A percentile compares a stretch with the other conserved stretches of the same genome.
These are phyloP conservation scores for Priceomyces fermenticarens DNA, from an alignment of 805 yeast genomes.

Conservation along the genomic window DNA sequence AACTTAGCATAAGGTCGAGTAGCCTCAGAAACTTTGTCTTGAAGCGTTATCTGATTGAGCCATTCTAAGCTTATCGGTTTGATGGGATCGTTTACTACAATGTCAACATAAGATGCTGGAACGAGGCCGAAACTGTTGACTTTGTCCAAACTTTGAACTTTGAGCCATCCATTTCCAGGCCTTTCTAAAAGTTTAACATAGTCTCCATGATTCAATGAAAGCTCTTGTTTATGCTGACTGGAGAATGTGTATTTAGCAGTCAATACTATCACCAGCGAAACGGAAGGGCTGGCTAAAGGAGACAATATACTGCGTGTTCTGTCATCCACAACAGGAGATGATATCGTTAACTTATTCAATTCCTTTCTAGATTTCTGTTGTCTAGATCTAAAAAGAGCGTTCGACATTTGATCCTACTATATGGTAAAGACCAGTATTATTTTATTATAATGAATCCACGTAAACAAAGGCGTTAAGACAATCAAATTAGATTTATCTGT, in stretches of 20 bases:
- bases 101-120: slow-evolving; percentile 39
- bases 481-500: too few relatives aligned
- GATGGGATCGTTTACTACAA: slow-evolving; percentile 35
- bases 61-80: slow-evolving; percentile 31
- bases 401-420: slow-evolving; percentile 13
- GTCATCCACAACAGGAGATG: slow-evolving; percentile 16
- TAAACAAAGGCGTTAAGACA: too few relatives aligned
- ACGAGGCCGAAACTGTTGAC: slow-evolving; percentile 24
- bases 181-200: slow-evolving; percentile 30
- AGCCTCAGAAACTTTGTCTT: slow-evolving; percentile 1
- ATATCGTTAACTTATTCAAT: slow-evolving; percentile 24
- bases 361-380: slow-evolving; percentile 21
- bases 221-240: slow-evolving; percentile 25
- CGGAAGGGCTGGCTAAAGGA: slow-evolving; percentile 6
- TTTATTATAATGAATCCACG: too few relatives aligned
- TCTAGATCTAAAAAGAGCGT: slow-evolving; percentile 22
- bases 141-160: slow-evolving; percentile 26
- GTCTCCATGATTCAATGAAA: slow-evolving; percentile 24
- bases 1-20: slow-evolving; percentile 14
- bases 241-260: slow-evolving; percentile 28
- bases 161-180: slow-evolving; percentile 41
- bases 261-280: slow-evolving; percentile 19
- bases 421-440: too few relatives aligned
- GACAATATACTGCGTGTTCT: slow-evolving; percentile 1
- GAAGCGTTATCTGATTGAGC: slow-evolving; percentile 19